A percentile compares a stretch with the other conserved stretches of the same genome.
These are phyloP conservation scores for Chamaenerion angustifolium DNA, from an alignment of 345 rosid genomes.

Conservation along the genomic window DNA sequence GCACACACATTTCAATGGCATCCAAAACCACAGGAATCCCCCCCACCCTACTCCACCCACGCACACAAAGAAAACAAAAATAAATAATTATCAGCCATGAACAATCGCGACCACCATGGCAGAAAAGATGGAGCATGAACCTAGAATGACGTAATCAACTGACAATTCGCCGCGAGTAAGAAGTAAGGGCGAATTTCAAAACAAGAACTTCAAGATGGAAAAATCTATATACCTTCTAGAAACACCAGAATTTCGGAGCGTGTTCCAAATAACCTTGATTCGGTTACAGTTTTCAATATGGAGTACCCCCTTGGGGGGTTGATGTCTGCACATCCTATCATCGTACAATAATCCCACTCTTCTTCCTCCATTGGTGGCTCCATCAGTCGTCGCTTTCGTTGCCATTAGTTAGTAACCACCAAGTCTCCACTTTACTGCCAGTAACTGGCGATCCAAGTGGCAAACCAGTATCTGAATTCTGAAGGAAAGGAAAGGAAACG, in stretches of 20 bases:
- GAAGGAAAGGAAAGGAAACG: too few relatives aligned
- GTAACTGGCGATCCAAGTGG: too few relatives aligned
- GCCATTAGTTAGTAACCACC: background rate
- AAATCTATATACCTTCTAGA: conserved; percentile 33
- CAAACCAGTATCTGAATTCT: too few relatives aligned
- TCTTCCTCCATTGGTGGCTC: conserved; percentile 10
- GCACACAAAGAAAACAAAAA: too few relatives aligned
- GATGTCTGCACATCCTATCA: conserved; percentile 76
- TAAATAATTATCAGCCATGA: too few relatives aligned
- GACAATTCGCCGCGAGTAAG: too few relatives aligned
- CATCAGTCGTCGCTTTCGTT: conserved; percentile 7
- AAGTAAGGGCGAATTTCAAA: background rate
- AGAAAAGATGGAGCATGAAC: too few relatives aligned
- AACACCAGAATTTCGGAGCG: conserved; percentile 44
- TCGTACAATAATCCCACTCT: conserved; percentile 66
- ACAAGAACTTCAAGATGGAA: background rate
- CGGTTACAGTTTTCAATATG: conserved; percentile 82
- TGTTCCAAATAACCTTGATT: conserved; percentile 59
- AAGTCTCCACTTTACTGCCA: background rate
- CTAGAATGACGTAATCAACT: too few relatives aligned
- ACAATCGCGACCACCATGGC: too few relatives aligned
- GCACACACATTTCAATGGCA: background rate
- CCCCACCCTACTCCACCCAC: too few relatives aligned
- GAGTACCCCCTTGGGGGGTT: conserved; percentile 43
- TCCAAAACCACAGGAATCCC: too few relatives aligned